These are phyloP conservation scores for Pisolithus albus DNA, from an alignment of 768 basidiomycete genomes.

Conservation along the genomic window DNA sequence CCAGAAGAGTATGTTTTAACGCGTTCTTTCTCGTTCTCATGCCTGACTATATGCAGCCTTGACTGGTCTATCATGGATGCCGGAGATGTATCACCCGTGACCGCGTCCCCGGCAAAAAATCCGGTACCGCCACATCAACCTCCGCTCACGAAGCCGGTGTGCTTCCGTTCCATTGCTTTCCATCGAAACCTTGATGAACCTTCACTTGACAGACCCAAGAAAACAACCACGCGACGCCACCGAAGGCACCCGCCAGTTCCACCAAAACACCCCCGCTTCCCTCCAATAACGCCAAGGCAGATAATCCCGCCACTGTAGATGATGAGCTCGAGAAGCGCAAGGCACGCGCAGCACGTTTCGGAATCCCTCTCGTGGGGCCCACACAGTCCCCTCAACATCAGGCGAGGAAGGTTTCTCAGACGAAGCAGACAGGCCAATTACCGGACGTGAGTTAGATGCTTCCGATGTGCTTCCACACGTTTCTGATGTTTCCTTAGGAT, in stretches of 20 bases:
- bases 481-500: conserved; percentile 30
- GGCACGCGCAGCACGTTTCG: conserved; percentile 63
- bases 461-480: not conserved
- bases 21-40: not conserved
- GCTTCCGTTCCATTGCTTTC: not conserved
- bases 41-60: conserved; percentile 24
- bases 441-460: not conserved
- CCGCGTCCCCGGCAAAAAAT: not conserved
- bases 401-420: conserved; percentile 6
- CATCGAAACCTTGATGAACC: too few relatives aligned
- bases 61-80: conserved; percentile 37
- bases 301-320: conserved; percentile 24
- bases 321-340: conserved; percentile 51
- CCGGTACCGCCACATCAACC: conserved; percentile 3
- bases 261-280: not conserved
- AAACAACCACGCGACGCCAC: not conserved
- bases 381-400: conserved; percentile 22
- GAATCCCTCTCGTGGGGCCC: conserved; percentile 52
- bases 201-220: conserved; percentile 1
- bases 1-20: conserved; percentile 23
- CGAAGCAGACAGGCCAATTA: not conserved
- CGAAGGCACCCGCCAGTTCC: conserved; percentile 1
- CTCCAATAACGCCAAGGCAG: conserved; percentile 1
- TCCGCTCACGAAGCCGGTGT: conserved; percentile 1
- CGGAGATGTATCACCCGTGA: conserved; percentile 6